Evolutionary conservation across 2,329 filamentous ascomycete species (phyloP), one percentile per base, ranked within the genome.

Genomic region (Sclerotinia subarctica): DNA sequence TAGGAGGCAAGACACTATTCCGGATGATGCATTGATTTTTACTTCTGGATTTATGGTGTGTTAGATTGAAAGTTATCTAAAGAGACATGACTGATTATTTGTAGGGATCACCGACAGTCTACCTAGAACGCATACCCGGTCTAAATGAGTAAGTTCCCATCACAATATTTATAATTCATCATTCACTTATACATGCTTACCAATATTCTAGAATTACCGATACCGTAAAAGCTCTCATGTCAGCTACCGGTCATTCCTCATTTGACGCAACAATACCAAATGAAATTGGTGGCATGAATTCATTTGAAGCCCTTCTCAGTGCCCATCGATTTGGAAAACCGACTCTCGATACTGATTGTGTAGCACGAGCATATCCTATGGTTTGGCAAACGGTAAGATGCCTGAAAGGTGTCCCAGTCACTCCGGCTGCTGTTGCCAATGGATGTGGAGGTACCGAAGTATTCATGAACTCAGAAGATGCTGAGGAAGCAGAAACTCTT

Each of bases 281-380:
- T 15, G 88, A 90, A 73, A 88, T 90, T 66, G 88, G 88, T n/a
- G 88, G 88, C 8, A 83, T 83, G 5, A 90, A 90, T 70, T 87
- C 74, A 1, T 76, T 77, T 44, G 74, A 77, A 67, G 72, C 74
- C 19, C 63, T 77, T 13, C 70, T 76, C 11, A 72, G 72, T 19
- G 74, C 70, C 3, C 70, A 74, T 35, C 72, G 73, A 29, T 73
- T 76, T 26, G 67, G 70, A 8, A 76, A 74, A 70, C 72, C 70
- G 24, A 68, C 70, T 3, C 66, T 76, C 2, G 75, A 76, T 51
- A 76, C 72, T 2, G 75, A 76, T 69, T 71, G 74, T 49, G 75
- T 76, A n/a, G 74, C 74, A 2, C 69, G 75, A 69, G 75, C 75
- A 29, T 76, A 76, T 65, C 75, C 75, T 13, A 76, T 72, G 64